Evolutionary conservation across 768 basidiomycete genomes (phyloP), one percentile per base, ranked within the genome.

Genomic region (Termitomyces sp.): DNA sequence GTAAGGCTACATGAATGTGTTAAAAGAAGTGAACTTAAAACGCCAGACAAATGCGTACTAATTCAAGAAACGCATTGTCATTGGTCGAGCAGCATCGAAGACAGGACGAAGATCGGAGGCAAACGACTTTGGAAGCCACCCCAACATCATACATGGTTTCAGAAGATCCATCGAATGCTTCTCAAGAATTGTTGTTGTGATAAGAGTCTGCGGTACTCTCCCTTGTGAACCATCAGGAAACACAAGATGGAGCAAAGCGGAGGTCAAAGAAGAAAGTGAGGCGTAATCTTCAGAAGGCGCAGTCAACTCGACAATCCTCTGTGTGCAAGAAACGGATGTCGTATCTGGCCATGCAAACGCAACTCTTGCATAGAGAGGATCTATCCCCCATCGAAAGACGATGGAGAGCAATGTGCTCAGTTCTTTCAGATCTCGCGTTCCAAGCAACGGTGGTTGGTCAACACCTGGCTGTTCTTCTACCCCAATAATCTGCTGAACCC

Each of bases 331-430:
- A 40, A 52, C 52, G 12, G 61, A 44, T 7, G 68, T 56, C 37
- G 68, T 71, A 45, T 63, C 62, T 18, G 75, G 73, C 81, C 77
- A 81, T 39, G 72, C 67, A 50, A 69, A 67, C 26, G 66, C 65
- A n/a, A 85, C 70, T 50, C 73, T 75, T 13, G 68, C 61, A 39
- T 88, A 73, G 4, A 87, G 66, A 3, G 82, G 82, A 14, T 85
- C 80, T 3, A 83, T 69, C 7, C 83, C 87, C 91, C 90, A 91
- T 62, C 83, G 86, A 66, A 93, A 89, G 27, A 81, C 68, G 58
- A 93, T 79, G 14, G 87, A 82, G 16, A 89, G 67, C 32, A 92
- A 75, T 0, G 85, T 87, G 24, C 85, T 80, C 2, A 93, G 68
- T 58, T 82, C 72, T 5, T 76, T 71, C 32, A 91, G 68, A 69